Evolutionary conservation across 495 filamentous ascomycete genomes (phyloP).

Genomic region (Penicillium dipodomyicola): DNA sequence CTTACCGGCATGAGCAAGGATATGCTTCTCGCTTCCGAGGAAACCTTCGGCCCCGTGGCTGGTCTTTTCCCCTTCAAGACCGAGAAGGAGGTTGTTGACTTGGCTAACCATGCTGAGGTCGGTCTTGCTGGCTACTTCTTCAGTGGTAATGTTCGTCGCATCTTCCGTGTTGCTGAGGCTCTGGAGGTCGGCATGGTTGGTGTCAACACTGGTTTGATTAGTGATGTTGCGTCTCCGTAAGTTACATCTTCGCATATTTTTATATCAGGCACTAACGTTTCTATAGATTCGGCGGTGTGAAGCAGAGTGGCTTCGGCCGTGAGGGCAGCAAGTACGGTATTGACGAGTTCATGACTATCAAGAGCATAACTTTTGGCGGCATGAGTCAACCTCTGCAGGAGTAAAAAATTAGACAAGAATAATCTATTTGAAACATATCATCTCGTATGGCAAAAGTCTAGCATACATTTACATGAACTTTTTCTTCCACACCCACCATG

Average conservation of each 20-base stretch:
- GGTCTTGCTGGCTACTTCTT: constrained; percentile 88
- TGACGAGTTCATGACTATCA: constrained; percentile 82
- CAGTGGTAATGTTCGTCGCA: constrained; percentile 67
- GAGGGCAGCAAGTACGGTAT: constrained; percentile 92
- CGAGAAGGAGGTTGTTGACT: constrained; percentile 77
- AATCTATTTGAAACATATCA: background rate
- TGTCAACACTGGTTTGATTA: constrained; percentile 80
- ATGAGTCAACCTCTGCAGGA: constrained; percentile 58
- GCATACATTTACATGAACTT: background rate
- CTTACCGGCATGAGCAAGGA: constrained; percentile 75
- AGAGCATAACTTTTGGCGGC: constrained; percentile 83
- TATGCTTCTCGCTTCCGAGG: constrained; percentile 75
- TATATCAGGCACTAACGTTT: constrained; percentile 21
- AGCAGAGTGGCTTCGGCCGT: constrained; percentile 86
- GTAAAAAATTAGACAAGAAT: constrained; percentile 16
- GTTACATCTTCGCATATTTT: constrained; percentile 16
- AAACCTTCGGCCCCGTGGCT: constrained; percentile 87
- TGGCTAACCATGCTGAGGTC: constrained; percentile 75
- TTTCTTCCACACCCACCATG: background rate
- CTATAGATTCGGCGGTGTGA: constrained; percentile 81
- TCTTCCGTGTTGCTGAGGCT: constrained; percentile 77
- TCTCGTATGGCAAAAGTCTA: background rate
- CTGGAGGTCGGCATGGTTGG: constrained; percentile 89
- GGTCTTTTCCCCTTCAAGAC: constrained; percentile 79
- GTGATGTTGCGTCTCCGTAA: constrained; percentile 71